Conservation (phyloP, 2,329 filamentous ascomycete species). For the Trichoderma polysporum region DNA sequence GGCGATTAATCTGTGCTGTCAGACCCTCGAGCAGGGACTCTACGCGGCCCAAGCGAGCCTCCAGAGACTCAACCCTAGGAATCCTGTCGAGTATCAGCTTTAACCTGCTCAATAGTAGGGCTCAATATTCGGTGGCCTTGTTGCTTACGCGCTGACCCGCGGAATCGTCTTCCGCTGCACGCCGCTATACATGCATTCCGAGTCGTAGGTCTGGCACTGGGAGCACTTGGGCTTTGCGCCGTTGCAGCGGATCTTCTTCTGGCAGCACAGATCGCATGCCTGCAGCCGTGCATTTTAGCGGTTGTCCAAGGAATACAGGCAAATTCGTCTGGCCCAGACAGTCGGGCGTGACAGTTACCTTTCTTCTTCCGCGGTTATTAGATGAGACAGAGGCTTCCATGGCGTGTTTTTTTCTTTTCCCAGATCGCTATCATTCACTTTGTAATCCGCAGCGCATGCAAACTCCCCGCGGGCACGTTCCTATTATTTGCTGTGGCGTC, state of each 20-base stretch:
- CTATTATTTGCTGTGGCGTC: no score
- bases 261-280: background rate
- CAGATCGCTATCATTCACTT: background rate
- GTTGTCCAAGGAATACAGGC: background rate
- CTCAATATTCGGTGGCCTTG: background rate
- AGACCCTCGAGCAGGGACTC: background rate
- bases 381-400: background rate
- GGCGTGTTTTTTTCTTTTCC: background rate
- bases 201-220: background rate
- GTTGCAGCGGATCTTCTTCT: background rate
- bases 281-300: background rate
- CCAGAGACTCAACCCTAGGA: background rate
- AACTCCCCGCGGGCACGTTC: background rate
- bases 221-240: background rate
- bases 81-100: background rate
- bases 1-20: background rate
- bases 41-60: background rate
- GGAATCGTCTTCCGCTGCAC: background rate
- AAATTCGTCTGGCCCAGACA: no score
- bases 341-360: background rate
- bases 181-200: background rate
- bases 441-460: background rate
- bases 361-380: background rate
- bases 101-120: background rate
- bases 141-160: background rate